Conservation (phyloP, 2,329 filamentous ascomycete species). For the Hymenoscyphus fraxineus region DNA sequence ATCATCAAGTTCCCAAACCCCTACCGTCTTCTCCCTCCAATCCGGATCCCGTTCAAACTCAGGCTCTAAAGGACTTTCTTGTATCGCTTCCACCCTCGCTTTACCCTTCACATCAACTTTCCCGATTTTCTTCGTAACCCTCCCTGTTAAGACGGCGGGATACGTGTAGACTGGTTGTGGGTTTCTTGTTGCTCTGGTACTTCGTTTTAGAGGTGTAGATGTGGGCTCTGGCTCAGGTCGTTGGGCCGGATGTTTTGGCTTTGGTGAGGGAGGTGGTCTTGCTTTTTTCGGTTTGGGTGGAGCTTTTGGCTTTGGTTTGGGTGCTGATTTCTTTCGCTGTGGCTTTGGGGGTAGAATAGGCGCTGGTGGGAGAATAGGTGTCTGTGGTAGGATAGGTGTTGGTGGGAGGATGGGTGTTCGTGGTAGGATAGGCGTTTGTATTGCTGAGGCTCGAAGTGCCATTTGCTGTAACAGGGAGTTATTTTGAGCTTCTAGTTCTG, state of each 20-base stretch:
- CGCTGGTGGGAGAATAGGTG: too few species aligned
- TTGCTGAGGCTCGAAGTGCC: neutral
- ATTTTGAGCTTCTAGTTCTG: neutral
- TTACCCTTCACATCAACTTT: neutral
- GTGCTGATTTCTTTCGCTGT: too few species aligned
- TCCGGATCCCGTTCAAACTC: neutral
- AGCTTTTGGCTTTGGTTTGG: neutral
- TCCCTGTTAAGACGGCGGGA: neutral
- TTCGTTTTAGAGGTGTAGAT: neutral
- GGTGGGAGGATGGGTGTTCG: too few species aligned
- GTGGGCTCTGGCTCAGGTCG: neutral
- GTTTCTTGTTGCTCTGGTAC: neutral
- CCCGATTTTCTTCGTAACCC: neutral
- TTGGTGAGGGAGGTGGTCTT: neutral
- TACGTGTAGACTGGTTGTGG: neutral
- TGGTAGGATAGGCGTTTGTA: neutral
- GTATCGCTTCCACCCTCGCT: neutral
- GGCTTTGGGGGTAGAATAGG: neutral
- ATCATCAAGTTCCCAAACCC: neutral
- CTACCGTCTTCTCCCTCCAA: neutral
- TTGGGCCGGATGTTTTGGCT: neutral
- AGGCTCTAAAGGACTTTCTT: neutral
- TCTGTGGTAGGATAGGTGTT: neutral
- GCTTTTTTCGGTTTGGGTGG: neutral
- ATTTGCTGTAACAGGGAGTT: neutral